Conservation (phyloP, 2,329 filamentous ascomycete genomes). For the Calonectria crousiana region DNA sequence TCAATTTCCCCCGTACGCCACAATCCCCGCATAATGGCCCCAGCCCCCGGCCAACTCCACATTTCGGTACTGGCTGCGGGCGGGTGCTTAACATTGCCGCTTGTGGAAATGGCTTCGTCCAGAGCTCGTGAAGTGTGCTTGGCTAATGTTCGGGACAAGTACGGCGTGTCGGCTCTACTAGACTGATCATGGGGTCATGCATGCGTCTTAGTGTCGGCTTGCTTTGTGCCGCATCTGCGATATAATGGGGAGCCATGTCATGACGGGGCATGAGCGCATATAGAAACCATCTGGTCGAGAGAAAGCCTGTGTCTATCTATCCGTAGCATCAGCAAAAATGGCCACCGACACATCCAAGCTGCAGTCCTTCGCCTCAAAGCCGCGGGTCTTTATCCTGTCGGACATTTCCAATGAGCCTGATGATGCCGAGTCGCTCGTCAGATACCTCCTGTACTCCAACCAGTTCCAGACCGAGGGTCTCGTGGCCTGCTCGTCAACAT, state of each 20-base stretch:
- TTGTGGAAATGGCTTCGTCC: slow-evolving; percentile 1
- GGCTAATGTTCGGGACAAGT: slow-evolving; percentile 29
- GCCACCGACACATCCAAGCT: slow-evolving; percentile 31
- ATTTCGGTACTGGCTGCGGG: slow-evolving; percentile 2
- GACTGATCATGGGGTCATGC: slow-evolving; percentile 1
- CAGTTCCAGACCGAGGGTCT: slow-evolving; percentile 60
- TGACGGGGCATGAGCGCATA: not conserved
- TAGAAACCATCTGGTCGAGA: not conserved
- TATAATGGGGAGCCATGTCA: slow-evolving; percentile 22
- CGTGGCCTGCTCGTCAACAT: slow-evolving; percentile 60
- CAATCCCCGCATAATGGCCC: slow-evolving; percentile 18
- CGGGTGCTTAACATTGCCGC: slow-evolving; percentile 24
- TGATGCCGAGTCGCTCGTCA: slow-evolving; percentile 58
- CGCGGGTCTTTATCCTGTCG: slow-evolving; percentile 55
- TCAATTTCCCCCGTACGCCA: slow-evolving; percentile 10
- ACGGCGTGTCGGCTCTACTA: slow-evolving; percentile 4
- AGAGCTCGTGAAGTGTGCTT: not conserved
- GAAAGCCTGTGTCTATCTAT: not conserved
- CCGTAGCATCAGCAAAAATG: slow-evolving; percentile 17
- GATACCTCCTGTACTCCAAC: slow-evolving; percentile 59
- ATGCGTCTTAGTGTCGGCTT: not conserved
- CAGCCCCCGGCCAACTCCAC: not conserved
- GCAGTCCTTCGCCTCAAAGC: slow-evolving; percentile 43
- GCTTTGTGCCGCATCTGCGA: slow-evolving; percentile 8
- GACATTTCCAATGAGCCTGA: slow-evolving; percentile 62